These are phyloP conservation scores for Neurospora tetrasperma DNA, from an alignment of 495 filamentous ascomycete genomes.

Conservation along the genomic window DNA sequence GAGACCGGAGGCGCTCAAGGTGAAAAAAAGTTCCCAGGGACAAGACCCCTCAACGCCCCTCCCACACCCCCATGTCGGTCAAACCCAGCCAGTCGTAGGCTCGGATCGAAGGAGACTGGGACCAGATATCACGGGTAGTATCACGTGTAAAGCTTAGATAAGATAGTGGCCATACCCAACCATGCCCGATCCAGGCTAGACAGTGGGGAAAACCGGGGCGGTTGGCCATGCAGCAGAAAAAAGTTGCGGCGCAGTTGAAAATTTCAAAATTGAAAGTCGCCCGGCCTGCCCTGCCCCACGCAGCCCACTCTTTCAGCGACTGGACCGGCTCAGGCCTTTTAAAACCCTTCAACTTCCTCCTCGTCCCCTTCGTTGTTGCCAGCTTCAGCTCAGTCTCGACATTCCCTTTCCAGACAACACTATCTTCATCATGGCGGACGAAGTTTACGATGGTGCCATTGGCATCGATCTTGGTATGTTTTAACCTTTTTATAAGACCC, in stretches of 20 bases:
- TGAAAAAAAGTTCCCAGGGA: not conserved
- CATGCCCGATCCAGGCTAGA: not conserved
- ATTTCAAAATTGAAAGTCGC: slow-evolving; percentile 20
- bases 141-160: not conserved
- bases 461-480: slow-evolving; percentile 95
- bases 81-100: not conserved
- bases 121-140: not conserved
- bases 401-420: slow-evolving; percentile 8
- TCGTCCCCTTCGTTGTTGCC: slow-evolving; percentile 17
- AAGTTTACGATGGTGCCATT: slow-evolving; percentile 98
- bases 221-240: slow-evolving; percentile 9
- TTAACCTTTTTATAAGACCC: not conserved
- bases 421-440: slow-evolving; percentile 58
- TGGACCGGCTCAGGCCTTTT: not conserved
- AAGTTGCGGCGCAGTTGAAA: slow-evolving; percentile 24
- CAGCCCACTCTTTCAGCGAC: slow-evolving; percentile 3
- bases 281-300: slow-evolving; percentile 25
- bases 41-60: not conserved
- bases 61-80: not conserved
- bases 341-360: not conserved
- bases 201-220: slow-evolving; percentile 1
- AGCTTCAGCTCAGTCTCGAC: slow-evolving; percentile 18
- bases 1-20: not conserved
- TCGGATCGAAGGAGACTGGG: not conserved
- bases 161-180: not conserved